Evolutionary conservation across 2,329 filamentous ascomycete species (phyloP), one percentile per base, ranked within the genome.

Genomic region (Fusarium scirpi): DNA sequence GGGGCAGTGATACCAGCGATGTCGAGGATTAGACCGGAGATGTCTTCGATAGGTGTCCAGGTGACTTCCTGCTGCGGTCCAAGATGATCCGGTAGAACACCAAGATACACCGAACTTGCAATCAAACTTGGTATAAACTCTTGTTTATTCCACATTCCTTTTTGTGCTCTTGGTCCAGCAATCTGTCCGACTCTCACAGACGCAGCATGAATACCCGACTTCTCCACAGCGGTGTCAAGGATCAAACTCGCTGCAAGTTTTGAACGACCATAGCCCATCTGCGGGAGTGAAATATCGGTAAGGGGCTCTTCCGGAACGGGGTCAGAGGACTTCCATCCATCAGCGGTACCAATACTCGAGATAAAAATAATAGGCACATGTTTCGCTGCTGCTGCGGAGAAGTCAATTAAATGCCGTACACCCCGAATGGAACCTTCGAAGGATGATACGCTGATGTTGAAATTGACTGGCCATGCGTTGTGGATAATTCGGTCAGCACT

Each of bases 401-500:
- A 51, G 1, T 65, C 30, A 2, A 59, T 32, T 0, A 65, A 15
- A 5, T 65, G 45, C 2, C 62, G 52, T 0, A 65, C 52, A 0
- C 62, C 62, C 0, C 60, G 22, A 4, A 65, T 57, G 0, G 43
- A 49, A 3, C 12, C 32, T 2, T 65, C 52, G 8, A 65, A 65
- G 0, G 62, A 58, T 4, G 60, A 51, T 3, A 65, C 46, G 7
- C 30, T 65, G 11, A 65, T 51, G 3, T 65, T 65, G 52, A 65
- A 65, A n/a, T 65, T 65, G 2, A 65, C 62, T 0, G 62, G 62
- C 62, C 62, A 65, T 0, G 62, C 62, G 16, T 65, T 65, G 8
- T 65, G 62, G 3, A 65, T 20, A 1, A 65, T 40, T 1, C 60
- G 40, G 20, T 65, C 62, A 5, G 27, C 60, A 2, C 8, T 16